Evolutionary conservation across 768 basidiomycete species (phyloP).

Genomic region (Amanita phalloides): DNA sequence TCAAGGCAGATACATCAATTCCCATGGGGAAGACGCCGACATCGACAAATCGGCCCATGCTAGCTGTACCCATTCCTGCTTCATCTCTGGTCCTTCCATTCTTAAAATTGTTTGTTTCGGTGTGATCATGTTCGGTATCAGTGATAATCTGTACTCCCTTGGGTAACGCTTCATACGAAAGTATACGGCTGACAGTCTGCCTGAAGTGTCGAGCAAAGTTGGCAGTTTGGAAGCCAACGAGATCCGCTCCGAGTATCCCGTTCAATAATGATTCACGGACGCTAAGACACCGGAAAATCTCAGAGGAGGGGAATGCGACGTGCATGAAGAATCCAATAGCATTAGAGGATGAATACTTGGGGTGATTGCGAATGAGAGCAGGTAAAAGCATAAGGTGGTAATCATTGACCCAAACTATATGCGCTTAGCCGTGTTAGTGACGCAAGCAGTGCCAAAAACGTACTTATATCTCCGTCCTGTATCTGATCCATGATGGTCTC

Average conservation of each 20-base stretch:
- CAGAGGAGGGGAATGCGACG: slow-evolving; percentile 90
- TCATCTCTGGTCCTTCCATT: slow-evolving; percentile 7
- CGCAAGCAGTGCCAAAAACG: slow-evolving; percentile 6
- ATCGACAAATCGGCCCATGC: slow-evolving; percentile 59
- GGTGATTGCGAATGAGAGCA: slow-evolving; percentile 62
- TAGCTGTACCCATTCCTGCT: slow-evolving; percentile 20
- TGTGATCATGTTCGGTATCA: slow-evolving; percentile 17
- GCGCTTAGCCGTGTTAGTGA: not conserved
- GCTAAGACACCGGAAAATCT: slow-evolving; percentile 89
- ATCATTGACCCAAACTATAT: slow-evolving; percentile 76
- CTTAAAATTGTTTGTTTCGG: not conserved
- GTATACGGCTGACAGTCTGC: slow-evolving; percentile 73
- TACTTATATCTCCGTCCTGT: slow-evolving; percentile 79
- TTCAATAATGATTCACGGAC: slow-evolving; percentile 67
- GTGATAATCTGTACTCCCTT: slow-evolving; percentile 61
- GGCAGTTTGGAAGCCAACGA: slow-evolving; percentile 88
- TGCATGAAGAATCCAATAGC: slow-evolving; percentile 94
- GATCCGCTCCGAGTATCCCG: slow-evolving; percentile 87
- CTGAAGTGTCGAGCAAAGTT: slow-evolving; percentile 79
- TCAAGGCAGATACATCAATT: slow-evolving; percentile 65
- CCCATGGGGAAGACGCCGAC: slow-evolving; percentile 89
- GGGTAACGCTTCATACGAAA: slow-evolving; percentile 72
- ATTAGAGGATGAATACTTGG: slow-evolving; percentile 40
- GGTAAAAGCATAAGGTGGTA: slow-evolving; percentile 96
- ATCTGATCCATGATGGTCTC: slow-evolving; percentile 72